Evolutionary conservation across 495 filamentous ascomycete species (phyloP), one percentile per base, ranked within the genome.

Genomic region (Chaetomium fimeti): DNA sequence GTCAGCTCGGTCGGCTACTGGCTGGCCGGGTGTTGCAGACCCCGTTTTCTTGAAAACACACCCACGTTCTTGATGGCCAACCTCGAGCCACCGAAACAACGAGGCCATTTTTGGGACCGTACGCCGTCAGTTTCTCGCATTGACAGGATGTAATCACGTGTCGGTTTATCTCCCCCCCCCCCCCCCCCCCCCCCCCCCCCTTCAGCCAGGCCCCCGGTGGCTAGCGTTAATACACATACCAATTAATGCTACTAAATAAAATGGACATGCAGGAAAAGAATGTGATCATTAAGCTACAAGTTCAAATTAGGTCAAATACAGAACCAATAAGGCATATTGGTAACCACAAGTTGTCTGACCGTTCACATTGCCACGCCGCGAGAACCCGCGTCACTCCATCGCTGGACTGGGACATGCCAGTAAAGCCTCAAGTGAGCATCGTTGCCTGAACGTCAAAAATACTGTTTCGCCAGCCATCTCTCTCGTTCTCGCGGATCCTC

Each of bases 401-500:
- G 12, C 15, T 25, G 6, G 18, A 5, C 8, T 13, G 4, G 22
- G 32, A 29, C 9, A 16, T 13, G 18, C 13, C n/a, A 20, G 28
- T 20, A 38, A 36, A 22, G 2, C 3, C 12, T 60, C 58, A 60
- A 24, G 58, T 51, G 5, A 68, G 28, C 66, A 71, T 59, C 6
- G 61, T 62, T 3, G 76, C 73, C 22, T 78, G 80, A 8, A 92
- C 83, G 75, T 94, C 86, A 75, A 98, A 97, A 20, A 96, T 87
- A 45, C 84, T 87, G 76, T 97, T 97, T 48, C 89, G 79, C 93
- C 93, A 97, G 0, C 90, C 90, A 56, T 87, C 88, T 29, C 87
- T 84, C 48, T 88, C 84, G 47, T 79, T 76, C 65, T 81, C 74
- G n/a, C 78, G 72, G 40, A 90, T 81, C 43, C 82, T 76, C 72